Percentiles rank a stretch among this genome's conserved stretches.
Conservation (phyloP, 345 rosid species). For the Citrus sp. region DNA sequence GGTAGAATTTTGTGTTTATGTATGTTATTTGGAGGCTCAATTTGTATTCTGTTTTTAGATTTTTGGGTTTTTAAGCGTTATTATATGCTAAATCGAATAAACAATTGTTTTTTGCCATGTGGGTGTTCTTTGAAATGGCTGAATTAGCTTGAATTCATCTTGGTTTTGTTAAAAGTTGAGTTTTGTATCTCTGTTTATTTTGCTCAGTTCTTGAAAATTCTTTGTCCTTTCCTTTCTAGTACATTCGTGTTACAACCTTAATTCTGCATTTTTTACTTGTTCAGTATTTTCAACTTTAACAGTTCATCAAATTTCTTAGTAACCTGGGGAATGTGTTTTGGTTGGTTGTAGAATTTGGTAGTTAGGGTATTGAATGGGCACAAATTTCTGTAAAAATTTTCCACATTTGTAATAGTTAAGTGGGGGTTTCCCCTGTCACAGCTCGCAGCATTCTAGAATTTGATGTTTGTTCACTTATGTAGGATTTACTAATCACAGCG, state of each 20-base stretch:
- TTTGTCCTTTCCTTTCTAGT: background rate
- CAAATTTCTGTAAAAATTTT: background rate
- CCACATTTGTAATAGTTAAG: background rate
- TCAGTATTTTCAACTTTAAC: background rate
- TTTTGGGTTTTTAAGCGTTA: background rate
- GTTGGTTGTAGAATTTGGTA: background rate
- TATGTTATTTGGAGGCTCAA: background rate
- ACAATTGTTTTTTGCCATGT: background rate
- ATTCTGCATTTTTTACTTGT: background rate
- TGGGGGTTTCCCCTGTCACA: background rate
- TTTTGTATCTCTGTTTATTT: background rate
- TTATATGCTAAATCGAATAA: slow-evolving; percentile 11
- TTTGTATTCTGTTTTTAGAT: background rate
- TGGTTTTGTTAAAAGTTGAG: slow-evolving; percentile 3
- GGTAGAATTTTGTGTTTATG: background rate
- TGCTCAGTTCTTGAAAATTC: background rate
- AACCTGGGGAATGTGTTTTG: background rate
- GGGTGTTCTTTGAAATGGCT: slow-evolving; percentile 6
- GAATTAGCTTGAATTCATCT: background rate
- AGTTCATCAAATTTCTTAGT: background rate
- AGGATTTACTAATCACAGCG: background rate
- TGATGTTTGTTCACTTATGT: background rate
- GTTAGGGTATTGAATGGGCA: slow-evolving; percentile 3
- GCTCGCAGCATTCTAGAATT: background rate
- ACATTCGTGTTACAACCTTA: background rate